These are phyloP conservation scores for Boletus pseudo-olivaceus DNA, from an alignment of 768 basidiomycete species.

Conservation along the genomic window DNA sequence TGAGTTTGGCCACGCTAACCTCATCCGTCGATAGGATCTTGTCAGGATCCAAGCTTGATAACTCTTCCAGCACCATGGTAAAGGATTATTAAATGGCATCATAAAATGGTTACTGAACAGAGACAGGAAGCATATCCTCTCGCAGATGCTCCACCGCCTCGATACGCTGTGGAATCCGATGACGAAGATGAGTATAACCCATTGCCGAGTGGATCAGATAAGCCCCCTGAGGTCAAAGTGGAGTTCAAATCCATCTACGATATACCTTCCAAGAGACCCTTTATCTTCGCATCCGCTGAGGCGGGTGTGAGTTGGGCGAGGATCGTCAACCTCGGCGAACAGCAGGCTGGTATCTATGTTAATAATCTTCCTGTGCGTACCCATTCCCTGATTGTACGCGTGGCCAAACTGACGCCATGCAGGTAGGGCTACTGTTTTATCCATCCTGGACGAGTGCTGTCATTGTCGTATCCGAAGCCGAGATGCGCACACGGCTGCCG, in stretches of 20 bases:
- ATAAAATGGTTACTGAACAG: neutral
- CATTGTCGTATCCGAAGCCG: slow-evolving; percentile 52
- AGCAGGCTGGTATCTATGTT: slow-evolving; percentile 43
- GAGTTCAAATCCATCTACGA: slow-evolving; percentile 37
- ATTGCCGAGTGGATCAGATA: slow-evolving; percentile 18
- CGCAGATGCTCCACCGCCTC: slow-evolving; percentile 52
- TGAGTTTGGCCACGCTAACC: neutral
- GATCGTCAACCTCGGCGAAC: slow-evolving; percentile 51
- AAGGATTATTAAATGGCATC: neutral
- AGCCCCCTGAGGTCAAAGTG: slow-evolving; percentile 25
- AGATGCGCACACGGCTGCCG: slow-evolving; percentile 42
- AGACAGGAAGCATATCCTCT: slow-evolving; percentile 52
- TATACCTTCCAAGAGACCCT: slow-evolving; percentile 21
- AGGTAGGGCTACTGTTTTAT: slow-evolving; percentile 52
- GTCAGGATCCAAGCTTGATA: neutral
- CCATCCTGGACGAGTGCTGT: slow-evolving; percentile 46
- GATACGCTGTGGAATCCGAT: slow-evolving; percentile 63
- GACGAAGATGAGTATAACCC: slow-evolving; percentile 64
- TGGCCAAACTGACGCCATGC: neutral
- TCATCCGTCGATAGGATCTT: neutral
- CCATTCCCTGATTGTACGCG: neutral
- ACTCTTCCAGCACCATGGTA: slow-evolving; percentile 12
- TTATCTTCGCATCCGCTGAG: slow-evolving; percentile 47
- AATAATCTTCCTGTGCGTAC: slow-evolving; percentile 43
- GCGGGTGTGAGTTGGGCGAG: slow-evolving; percentile 49